These are phyloP conservation scores for Cryptosporidium tyzzeri DNA, from an alignment of 169 alveolate genomes.

Conservation along the genomic window DNA sequence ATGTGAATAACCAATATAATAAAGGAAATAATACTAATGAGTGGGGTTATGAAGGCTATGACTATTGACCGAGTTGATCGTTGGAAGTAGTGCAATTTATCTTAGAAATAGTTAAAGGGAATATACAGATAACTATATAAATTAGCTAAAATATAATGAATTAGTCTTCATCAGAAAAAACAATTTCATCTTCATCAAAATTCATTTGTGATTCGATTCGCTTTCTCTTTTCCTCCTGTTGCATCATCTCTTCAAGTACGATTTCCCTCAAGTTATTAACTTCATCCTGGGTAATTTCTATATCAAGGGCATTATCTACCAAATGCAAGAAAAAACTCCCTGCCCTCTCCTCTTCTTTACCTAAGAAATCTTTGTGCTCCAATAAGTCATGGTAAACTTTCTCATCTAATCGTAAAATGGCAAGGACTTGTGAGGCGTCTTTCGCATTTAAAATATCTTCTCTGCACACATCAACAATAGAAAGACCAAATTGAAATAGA, in stretches of 20 bases:
- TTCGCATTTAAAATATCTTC: conserved; percentile 75
- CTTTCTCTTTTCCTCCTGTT: conserved; percentile 80
- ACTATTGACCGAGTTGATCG: conserved; percentile 9
- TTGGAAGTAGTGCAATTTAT: neutral
- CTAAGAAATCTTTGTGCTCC: conserved; percentile 30
- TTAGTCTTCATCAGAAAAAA: conserved; percentile 71
- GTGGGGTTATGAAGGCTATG: conserved; percentile 51
- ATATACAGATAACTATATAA: neutral
- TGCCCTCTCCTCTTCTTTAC: conserved; percentile 25
- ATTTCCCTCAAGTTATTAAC: conserved; percentile 77
- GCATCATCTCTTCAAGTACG: conserved; percentile 79
- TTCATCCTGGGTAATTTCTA: conserved; percentile 70
- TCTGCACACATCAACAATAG: conserved; percentile 72
- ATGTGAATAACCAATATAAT: conserved; percentile 7
- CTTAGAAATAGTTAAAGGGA: conserved; percentile 2
- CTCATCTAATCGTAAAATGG: conserved; percentile 79
- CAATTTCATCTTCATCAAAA: conserved; percentile 74
- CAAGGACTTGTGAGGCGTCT: conserved; percentile 79
- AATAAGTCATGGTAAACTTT: conserved; percentile 66
- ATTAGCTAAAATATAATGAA: neutral
- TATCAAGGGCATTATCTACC: conserved; percentile 77
- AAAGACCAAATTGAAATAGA: conserved; percentile 78
- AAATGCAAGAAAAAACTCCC: conserved; percentile 78
- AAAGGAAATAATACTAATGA: conserved; percentile 21
- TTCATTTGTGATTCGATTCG: conserved; percentile 77